Conservation (phyloP, 2,329 filamentous ascomycete genomes). For the Penicillium sp. region DNA sequence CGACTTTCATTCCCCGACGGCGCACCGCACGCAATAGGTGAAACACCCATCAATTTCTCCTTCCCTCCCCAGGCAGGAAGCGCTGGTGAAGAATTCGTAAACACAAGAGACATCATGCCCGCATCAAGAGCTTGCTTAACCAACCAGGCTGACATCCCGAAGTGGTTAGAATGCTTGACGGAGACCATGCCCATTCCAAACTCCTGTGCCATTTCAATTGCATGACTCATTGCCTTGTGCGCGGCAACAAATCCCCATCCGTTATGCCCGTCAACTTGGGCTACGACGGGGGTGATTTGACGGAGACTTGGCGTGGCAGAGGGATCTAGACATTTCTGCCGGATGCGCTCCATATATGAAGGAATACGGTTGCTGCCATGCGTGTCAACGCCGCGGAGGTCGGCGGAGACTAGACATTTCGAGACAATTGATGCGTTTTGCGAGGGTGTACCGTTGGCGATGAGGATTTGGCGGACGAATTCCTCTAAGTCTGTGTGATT, state of each 20-base stretch:
- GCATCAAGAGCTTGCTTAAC: conserved; percentile 74
- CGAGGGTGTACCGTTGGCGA: conserved; percentile 54
- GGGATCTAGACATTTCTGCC: conserved; percentile 65
- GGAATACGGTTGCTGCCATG: conserved; percentile 77
- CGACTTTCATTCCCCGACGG: conserved; percentile 55
- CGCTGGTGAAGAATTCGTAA: conserved; percentile 70
- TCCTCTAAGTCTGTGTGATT: conserved; percentile 14
- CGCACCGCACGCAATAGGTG: conserved; percentile 71
- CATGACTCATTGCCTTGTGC: conserved; percentile 62
- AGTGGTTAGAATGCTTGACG: conserved; percentile 76
- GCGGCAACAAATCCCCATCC: conserved; percentile 74
- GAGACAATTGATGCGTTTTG: conserved; percentile 63
- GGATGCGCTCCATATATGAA: conserved; percentile 71
- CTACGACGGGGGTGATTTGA: conserved; percentile 68
- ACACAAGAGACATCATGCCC: conserved; percentile 67
- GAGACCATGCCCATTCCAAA: conserved; percentile 72
- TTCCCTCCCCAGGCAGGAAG: conserved; percentile 69
- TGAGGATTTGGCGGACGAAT: conserved; percentile 30
- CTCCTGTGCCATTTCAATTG: conserved; percentile 63
- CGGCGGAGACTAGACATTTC: conserved; percentile 68
- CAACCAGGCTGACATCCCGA: conserved; percentile 79
- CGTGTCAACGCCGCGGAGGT: conserved; percentile 75
- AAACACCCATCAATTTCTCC: conserved; percentile 69
- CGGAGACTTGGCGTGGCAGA: conserved; percentile 57
- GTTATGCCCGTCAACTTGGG: conserved; percentile 66